Evolutionary conservation across 495 filamentous ascomycete species (phyloP).

Genomic region (Penicillium parvum): DNA sequence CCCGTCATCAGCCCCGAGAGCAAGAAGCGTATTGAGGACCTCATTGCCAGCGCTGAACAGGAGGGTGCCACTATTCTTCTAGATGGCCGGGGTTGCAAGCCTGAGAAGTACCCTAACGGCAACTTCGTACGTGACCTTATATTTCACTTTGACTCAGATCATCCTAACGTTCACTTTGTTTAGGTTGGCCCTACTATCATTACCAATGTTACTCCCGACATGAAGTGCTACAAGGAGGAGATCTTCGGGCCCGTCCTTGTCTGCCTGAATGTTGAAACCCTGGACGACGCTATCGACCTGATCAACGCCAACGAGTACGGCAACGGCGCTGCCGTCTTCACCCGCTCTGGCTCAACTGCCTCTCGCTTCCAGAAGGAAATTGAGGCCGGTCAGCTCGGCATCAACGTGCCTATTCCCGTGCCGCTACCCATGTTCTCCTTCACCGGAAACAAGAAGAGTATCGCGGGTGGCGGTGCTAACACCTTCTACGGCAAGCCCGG

Average conservation of each 20-base stretch:
- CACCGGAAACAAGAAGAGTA: slow-evolving; percentile 95
- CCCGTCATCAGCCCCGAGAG: slow-evolving; percentile 93
- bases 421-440: slow-evolving; percentile 96
- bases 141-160: background rate
- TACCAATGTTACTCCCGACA: slow-evolving; percentile 81
- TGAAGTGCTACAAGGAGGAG: slow-evolving; percentile 94
- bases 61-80: slow-evolving; percentile 93
- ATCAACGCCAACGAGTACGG: slow-evolving; percentile 70
- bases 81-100: slow-evolving; percentile 87
- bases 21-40: slow-evolving; percentile 80
- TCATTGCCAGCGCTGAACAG: slow-evolving; percentile 84
- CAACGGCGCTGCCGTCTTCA: slow-evolving; percentile 68
- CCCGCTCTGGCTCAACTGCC: slow-evolving; percentile 57
- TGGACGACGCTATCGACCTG: slow-evolving; percentile 69
- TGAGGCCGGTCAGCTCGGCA: slow-evolving; percentile 54
- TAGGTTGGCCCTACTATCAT: slow-evolving; percentile 89
- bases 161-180: background rate
- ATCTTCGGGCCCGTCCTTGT: slow-evolving; percentile 87
- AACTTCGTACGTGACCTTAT: slow-evolving; percentile 66
- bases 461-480: slow-evolving; percentile 89
- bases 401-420: slow-evolving; percentile 74
- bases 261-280: slow-evolving; percentile 62
- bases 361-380: slow-evolving; percentile 61
- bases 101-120: slow-evolving; percentile 89
- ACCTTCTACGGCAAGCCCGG: slow-evolving; percentile 95